phyloP scores from a whole-genome alignment of 2,329 filamentous ascomycete species.

The Ceratocystis papillata region DNA sequence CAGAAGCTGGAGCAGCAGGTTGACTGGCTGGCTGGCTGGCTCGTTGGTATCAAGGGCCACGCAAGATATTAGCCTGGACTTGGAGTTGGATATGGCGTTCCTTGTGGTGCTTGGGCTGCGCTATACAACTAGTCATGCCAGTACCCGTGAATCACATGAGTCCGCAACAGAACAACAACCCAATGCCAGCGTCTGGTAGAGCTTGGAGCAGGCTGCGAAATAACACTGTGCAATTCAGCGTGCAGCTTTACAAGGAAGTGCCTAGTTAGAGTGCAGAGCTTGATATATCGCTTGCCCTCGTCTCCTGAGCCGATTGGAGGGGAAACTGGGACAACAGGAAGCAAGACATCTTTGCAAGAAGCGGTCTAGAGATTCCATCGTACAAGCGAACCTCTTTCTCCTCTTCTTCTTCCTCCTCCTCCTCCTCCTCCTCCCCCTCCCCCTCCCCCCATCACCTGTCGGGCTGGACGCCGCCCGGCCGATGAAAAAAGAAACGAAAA shows the following conservation, averaged over 20 bases:
- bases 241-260: not conserved
- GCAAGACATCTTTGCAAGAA: not conserved
- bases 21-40: no score
- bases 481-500: not conserved
- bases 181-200: not conserved
- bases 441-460: no score
- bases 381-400: not conserved
- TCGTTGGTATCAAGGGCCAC: no score
- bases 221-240: not conserved
- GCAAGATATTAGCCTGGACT: no score
- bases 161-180: not conserved
- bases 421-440: no score
- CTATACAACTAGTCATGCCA: not conserved
- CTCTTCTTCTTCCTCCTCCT: not conserved
- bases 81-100: no score
- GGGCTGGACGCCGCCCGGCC: not conserved
- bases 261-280: not conserved
- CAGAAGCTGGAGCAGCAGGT: not conserved
- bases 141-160: not conserved
- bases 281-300: not conserved
- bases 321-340: constrained; percentile 11
- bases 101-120: not conserved
- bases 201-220: not conserved
- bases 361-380: constrained; percentile 2
- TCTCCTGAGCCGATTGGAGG: not conserved